phyloP scores from a whole-genome alignment of 2,329 filamentous ascomycete genomes.

The Microsporum audouinii region DNA sequence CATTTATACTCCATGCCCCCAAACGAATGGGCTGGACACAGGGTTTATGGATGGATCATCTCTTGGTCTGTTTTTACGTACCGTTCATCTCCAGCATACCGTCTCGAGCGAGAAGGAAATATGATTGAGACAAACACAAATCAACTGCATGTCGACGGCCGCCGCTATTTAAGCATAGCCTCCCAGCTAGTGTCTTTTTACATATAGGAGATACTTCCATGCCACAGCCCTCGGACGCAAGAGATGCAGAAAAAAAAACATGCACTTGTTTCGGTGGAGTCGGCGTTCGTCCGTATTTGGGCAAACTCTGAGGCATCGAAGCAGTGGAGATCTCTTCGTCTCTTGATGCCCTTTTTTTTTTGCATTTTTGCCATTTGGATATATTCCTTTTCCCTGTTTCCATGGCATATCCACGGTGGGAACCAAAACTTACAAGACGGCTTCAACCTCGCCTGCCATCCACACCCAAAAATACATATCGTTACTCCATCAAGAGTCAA shows the following conservation, averaged over 20 bases:
- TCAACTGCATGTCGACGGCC: neutral
- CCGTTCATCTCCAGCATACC: neutral
- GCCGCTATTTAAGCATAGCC: neutral
- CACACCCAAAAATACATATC: neutral
- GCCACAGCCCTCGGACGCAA: neutral
- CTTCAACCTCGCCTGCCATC: neutral
- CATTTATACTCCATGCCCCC: neutral
- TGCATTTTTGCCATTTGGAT: neutral
- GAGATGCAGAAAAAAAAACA: neutral
- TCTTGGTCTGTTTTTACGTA: neutral
- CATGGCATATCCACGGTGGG: neutral
- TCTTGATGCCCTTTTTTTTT: neutral
- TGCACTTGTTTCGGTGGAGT: neutral
- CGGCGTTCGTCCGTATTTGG: neutral
- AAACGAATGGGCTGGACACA: neutral
- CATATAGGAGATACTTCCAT: neutral
- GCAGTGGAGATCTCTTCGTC: slow-evolving; percentile 1
- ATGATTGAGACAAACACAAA: neutral
- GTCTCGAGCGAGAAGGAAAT: too few relatives aligned
- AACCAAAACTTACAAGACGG: neutral
- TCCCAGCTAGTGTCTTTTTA: neutral
- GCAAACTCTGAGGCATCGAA: neutral
- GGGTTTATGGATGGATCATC: neutral
- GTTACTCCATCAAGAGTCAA: neutral
- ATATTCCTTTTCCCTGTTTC: neutral